phyloP scores from a whole-genome alignment of 352 stramenopile species.

The Phytopythium delawarense region DNA sequence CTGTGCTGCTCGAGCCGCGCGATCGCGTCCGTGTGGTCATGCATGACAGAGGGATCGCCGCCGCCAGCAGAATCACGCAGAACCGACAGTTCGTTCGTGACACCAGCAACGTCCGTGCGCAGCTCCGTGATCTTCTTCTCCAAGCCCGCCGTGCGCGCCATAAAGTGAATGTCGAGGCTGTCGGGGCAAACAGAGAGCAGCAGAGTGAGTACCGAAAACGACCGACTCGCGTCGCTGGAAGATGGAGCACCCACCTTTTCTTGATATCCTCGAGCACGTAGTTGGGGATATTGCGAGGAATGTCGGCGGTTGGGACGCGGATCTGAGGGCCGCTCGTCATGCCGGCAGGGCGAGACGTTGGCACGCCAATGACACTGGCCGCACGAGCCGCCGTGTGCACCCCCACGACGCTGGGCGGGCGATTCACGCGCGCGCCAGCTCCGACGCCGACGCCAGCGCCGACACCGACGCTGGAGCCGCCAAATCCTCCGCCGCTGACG shows the following conservation, averaged over 20 bases:
- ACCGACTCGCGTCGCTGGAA: neutral
- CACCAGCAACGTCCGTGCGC: conserved; percentile 47
- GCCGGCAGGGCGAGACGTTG: conserved; percentile 1
- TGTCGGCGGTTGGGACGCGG: conserved; percentile 37
- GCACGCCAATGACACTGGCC: conserved; percentile 6
- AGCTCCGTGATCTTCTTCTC: conserved; percentile 69
- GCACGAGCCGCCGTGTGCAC: conserved; percentile 9
- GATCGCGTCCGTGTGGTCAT: conserved; percentile 51
- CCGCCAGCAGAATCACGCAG: conserved; percentile 42
- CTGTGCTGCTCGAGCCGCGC: conserved; percentile 71
- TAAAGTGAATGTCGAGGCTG: conserved; percentile 61
- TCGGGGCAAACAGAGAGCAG: neutral
- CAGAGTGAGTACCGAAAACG: neutral
- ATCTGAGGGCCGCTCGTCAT: conserved; percentile 19
- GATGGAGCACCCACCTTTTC: conserved; percentile 25
- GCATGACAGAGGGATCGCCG: conserved; percentile 14
- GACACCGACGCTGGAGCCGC: neutral
- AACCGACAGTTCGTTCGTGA: conserved; percentile 48
- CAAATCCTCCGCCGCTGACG: conserved; percentile 2
- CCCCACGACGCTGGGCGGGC: conserved; percentile 9
- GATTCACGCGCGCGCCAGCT: conserved; percentile 4
- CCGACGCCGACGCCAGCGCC: conserved; percentile 5
- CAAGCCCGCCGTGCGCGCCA: conserved; percentile 39
- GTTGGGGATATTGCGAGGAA: conserved; percentile 37
- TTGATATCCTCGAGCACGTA: conserved; percentile 53